Evolutionary conservation across 2,329 filamentous ascomycete genomes (phyloP), one percentile per base, ranked within the genome.

Genomic region (Fusarium sp.): DNA sequence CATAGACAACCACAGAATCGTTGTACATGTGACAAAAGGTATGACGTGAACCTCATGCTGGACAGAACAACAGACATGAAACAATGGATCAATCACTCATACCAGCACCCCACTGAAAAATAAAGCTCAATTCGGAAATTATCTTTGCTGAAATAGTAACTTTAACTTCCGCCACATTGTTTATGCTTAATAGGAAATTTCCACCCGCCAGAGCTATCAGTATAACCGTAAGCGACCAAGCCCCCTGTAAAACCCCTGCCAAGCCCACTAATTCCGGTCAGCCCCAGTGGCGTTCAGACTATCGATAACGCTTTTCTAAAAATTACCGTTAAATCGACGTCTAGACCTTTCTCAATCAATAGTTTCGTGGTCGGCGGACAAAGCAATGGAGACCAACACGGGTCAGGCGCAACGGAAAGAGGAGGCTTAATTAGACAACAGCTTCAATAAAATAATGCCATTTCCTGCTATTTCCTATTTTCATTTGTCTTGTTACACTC

Each of bases 211-310:
- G 16, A 18, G 8, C 7, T 22, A 2, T 16, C 6, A 24, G 0
- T 14, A 9, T 6, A 24, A 10, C 41, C 20, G 22, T 11, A 24
- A 1, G 9, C 22, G 13, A 24, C 0, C 4, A 0, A 4, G 5
- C 10, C 41, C 20, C 20, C 20, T 10, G 13, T 10, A 13, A 4
- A 16, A 18, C 41, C 41, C 41, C 13, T 22, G 20, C 41, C 22
- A 22, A 22, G 20, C 3, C 14, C 13, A 24, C 20, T 44, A 44
- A 22, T 16, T 14, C 4, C 7, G 6, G 10, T 10, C 8, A 18
- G 41, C 41, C 14, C 14, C 41, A 16, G 20, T 18, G 14, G 41
- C 20, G 22, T 44, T 13, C 20, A 24, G 20, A 24, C 41, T 44
- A 44, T 44, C 20, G 41, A 24, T 4, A 16, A 44, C 13, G 22